A percentile compares a stretch with the other conserved stretches of the same genome.
These are phyloP conservation scores for Talaromyces islandicus DNA, from an alignment of 2,329 filamentous ascomycete species.

Conservation along the genomic window DNA sequence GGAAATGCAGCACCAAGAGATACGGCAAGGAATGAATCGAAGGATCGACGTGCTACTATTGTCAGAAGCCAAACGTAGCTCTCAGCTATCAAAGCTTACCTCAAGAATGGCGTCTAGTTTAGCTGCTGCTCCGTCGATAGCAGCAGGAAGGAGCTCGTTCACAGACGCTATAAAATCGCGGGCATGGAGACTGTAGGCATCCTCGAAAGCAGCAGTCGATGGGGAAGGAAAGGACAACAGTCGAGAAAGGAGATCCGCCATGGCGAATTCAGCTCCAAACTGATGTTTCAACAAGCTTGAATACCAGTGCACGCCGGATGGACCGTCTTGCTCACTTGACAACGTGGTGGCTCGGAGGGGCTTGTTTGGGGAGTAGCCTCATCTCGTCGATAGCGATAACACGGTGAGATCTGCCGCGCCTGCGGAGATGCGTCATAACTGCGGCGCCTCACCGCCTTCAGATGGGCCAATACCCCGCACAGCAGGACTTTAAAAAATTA, in stretches of 20 bases:
- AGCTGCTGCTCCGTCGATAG: slow-evolving; percentile 18
- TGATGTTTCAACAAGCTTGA: not conserved
- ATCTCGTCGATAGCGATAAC: not conserved
- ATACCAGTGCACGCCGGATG: not conserved
- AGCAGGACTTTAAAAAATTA: not conserved
- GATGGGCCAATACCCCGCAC: not conserved
- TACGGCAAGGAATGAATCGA: slow-evolving; percentile 55
- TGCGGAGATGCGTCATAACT: slow-evolving; percentile 7
- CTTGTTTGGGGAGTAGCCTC: not conserved
- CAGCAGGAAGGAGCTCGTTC: slow-evolving; percentile 28
- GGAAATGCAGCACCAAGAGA: slow-evolving; percentile 47
- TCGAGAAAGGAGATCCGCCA: slow-evolving; percentile 27
- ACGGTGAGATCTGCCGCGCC: not conserved
- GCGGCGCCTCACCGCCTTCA: slow-evolving; percentile 7
- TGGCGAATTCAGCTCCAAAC: slow-evolving; percentile 6
- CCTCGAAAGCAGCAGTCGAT: slow-evolving; percentile 27
- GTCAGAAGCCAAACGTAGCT: slow-evolving; percentile 5
- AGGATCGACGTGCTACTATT: slow-evolving; percentile 43
- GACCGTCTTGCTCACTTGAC: not conserved
- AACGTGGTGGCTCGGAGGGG: not conserved
- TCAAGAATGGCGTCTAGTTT: slow-evolving; percentile 23
- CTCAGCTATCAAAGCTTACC: slow-evolving; percentile 17
- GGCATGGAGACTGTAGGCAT: slow-evolving; percentile 40
- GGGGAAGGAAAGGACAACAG: slow-evolving; percentile 36
- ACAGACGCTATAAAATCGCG: slow-evolving; percentile 32